Evolutionary conservation across 2,329 filamentous ascomycete genomes (phyloP).

Genomic region (Thermomyces lanuginosus): DNA sequence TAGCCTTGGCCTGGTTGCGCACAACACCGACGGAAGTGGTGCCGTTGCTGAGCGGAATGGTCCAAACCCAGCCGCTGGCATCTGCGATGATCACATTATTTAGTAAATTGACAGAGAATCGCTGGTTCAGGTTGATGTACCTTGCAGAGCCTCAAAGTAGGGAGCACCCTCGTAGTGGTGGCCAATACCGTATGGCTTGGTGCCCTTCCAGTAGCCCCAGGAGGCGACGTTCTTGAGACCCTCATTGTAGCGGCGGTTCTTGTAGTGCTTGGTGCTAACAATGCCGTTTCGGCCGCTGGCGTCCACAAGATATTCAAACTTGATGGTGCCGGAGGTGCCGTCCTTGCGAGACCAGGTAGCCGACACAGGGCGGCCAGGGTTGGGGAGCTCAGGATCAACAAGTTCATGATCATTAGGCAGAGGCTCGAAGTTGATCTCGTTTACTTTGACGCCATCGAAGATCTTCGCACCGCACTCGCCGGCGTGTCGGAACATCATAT

Average conservation of each 20-base stretch:
- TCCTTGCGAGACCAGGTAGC: constrained; percentile 1
- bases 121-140: constrained; percentile 1
- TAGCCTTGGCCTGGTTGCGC: constrained; percentile 3
- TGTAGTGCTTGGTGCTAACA: constrained; percentile 2
- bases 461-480: constrained; percentile 23
- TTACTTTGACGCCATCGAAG: constrained; percentile 27
- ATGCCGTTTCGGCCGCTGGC: constrained; percentile 2
- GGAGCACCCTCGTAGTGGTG: constrained; percentile 4
- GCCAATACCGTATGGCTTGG: constrained; percentile 4
- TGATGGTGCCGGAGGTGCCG: neutral
- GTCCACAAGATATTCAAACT: constrained; percentile 1
- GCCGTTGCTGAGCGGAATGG: constrained; percentile 35
- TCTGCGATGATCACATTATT: constrained; percentile 13
- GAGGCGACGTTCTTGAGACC: constrained; percentile 3
- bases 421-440: constrained; percentile 1
- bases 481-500: constrained; percentile 31
- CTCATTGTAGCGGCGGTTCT: constrained; percentile 2
- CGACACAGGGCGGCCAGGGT: constrained; percentile 1
- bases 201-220: constrained; percentile 2
- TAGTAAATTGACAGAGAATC: neutral
- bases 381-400: neutral
- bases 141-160: constrained; percentile 7
- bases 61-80: constrained; percentile 35
- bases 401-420: neutral
- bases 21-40: constrained; percentile 9